These are phyloP conservation scores for Ogataea zsoltii DNA, from an alignment of 805 yeast species.

Conservation along the genomic window DNA sequence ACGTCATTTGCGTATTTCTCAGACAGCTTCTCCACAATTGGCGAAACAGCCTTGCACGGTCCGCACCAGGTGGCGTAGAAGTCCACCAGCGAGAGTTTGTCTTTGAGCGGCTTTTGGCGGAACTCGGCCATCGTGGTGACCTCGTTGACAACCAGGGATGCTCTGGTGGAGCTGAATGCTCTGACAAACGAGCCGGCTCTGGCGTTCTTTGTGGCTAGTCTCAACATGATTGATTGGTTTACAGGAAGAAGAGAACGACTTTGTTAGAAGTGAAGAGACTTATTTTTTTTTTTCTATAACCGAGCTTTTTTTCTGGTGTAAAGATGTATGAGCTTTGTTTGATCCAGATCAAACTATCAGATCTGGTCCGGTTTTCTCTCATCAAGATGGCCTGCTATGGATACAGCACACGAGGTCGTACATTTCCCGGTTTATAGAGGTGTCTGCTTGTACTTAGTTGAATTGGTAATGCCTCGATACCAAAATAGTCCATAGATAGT, in stretches of 20 bases:
- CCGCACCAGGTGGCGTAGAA: conserved; percentile 79
- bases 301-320: no score
- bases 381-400: no score
- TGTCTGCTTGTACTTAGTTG: no score
- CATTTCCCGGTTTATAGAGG: no score
- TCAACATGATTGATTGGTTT: neutral
- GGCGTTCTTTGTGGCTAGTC: neutral
- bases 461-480: no score
- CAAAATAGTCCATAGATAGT: no score
- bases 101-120: conserved; percentile 33
- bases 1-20: conserved; percentile 47
- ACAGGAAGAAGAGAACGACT: neutral
- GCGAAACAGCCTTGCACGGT: conserved; percentile 74
- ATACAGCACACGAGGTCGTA: no score
- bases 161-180: conserved; percentile 13
- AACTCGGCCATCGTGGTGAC: conserved; percentile 38
- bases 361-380: no score
- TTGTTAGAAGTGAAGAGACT: no score
- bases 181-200: conserved; percentile 9
- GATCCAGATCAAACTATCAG: no score
- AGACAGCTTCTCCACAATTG: conserved; percentile 47
- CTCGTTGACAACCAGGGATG: conserved; percentile 32
- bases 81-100: conserved; percentile 55
- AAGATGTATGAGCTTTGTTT: no score
- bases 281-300: no score